Evolutionary conservation across 768 basidiomycete genomes (phyloP), one percentile per base, ranked within the genome.

Genomic region (Lactifluus volemus): DNA sequence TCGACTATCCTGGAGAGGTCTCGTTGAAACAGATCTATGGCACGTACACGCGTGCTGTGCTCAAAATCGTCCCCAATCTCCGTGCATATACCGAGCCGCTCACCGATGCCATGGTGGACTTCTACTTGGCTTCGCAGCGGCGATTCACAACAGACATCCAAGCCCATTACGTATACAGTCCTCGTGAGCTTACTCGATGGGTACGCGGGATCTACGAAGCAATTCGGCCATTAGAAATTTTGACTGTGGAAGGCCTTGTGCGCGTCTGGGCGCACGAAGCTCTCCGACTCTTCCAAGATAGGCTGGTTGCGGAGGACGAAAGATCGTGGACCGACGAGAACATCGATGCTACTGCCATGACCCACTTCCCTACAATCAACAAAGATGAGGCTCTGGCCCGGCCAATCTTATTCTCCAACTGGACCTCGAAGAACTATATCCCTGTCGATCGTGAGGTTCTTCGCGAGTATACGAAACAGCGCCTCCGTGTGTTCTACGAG

Each of bases 201-300:
- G 84, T 92, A 39, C 84, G 97, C 63, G 97, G 97, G 68, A 89
- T 99, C 60, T 98, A 96, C 70, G 97, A 98, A 72, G 94, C 97
- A 10, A 90, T 99, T 60, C 85, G 86, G 32, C 96, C 97, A 7
- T 76, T 99, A 55, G 97, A 98, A 73, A 84, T 85, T n/a, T 78
- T 99, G 32, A 85, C 91, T 6, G 86, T 96, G 7, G 96, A 99
- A 69, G 97, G 97, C 11, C 82, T 99, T 52, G 93, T 99, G 32
- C 84, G 97, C 19, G 82, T 99, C 3, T 98, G 97, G 97, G 95
- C 93, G 1, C 97, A 99, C 70, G 97, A 99, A 72, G 97, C 91
- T 8, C 76, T 98, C 12, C 91, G 97, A 32, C 83, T 99, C 48
- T 99, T 99, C 83, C 93, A 97, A 73, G 97, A 99, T 76, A 87